Conservation (phyloP, 2,329 filamentous ascomycete species). For the Aspergillus fructus region DNA sequence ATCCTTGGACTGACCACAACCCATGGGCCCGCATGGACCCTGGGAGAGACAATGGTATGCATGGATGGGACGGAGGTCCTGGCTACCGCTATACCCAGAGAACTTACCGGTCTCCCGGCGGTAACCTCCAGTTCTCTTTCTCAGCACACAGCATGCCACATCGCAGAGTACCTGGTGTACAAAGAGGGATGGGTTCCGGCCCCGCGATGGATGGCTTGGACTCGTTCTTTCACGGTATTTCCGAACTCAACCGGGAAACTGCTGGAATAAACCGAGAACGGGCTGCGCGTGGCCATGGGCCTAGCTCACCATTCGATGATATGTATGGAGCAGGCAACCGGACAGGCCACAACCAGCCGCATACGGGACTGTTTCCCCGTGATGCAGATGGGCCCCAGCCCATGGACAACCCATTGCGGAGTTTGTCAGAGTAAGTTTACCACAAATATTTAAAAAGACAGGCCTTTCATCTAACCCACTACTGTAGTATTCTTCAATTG, state of each 20-base stretch:
- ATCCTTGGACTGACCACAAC: constrained; percentile 46
- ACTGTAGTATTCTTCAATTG: constrained; percentile 27
- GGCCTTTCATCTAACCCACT: not conserved
- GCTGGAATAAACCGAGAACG: constrained; percentile 33
- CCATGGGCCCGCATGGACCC: constrained; percentile 49
- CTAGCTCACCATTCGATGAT: constrained; percentile 4
- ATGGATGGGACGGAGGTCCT: constrained; percentile 2
- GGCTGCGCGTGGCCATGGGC: constrained; percentile 7
- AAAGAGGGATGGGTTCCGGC: constrained; percentile 21
- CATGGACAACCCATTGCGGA: constrained; percentile 46
- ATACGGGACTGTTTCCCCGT: constrained; percentile 47
- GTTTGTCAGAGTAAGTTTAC: constrained; percentile 47
- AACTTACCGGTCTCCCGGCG: constrained; percentile 46
- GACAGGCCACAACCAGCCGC: constrained; percentile 10
- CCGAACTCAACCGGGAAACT: constrained; percentile 37
- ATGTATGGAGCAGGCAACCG: constrained; percentile 6
- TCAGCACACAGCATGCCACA: constrained; percentile 26
- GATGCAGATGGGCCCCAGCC: constrained; percentile 53
- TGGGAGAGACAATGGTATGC: constrained; percentile 17
- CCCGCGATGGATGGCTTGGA: constrained; percentile 40
- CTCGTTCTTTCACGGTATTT: constrained; percentile 48
- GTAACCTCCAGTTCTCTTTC: constrained; percentile 44
- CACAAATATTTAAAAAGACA: not conserved
- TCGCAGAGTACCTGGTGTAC: constrained; percentile 16
- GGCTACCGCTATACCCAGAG: constrained; percentile 32